Conservation (phyloP, 768 basidiomycete genomes). For the Lyophyllum shimeji region DNA sequence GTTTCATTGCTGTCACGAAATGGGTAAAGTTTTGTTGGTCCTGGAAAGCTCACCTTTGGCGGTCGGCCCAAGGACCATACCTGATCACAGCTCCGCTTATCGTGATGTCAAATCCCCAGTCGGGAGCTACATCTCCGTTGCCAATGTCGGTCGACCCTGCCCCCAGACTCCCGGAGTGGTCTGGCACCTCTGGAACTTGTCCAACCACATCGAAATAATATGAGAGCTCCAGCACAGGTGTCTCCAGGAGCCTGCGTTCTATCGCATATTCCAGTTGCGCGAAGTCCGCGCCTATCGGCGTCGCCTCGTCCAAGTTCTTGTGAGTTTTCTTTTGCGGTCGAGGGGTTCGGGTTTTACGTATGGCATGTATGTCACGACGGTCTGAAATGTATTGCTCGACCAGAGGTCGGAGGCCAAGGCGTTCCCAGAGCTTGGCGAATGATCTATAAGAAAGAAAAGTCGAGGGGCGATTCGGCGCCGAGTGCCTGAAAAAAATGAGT, state of each 20-base stretch:
- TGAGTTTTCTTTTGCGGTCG: slow-evolving; percentile 23
- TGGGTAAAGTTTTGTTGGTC: neutral
- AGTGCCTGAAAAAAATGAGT: slow-evolving; percentile 24
- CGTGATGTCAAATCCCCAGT: slow-evolving; percentile 90
- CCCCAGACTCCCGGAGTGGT: slow-evolving; percentile 25
- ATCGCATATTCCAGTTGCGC: slow-evolving; percentile 79
- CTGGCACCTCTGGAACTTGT: slow-evolving; percentile 51
- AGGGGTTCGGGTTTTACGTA: slow-evolving; percentile 17
- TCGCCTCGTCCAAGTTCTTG: slow-evolving; percentile 50
- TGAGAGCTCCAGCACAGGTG: slow-evolving; percentile 71
- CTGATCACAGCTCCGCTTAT: slow-evolving; percentile 73
- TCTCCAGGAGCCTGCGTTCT: slow-evolving; percentile 79
- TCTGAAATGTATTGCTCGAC: slow-evolving; percentile 34
- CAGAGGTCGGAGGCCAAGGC: slow-evolving; percentile 43
- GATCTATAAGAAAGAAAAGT: slow-evolving; percentile 37
- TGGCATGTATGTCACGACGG: slow-evolving; percentile 28
- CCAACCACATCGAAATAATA: slow-evolving; percentile 90
- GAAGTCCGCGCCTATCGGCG: slow-evolving; percentile 55
- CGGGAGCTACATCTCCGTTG: slow-evolving; percentile 84
- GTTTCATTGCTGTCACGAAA: slow-evolving; percentile 24
- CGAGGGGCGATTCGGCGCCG: slow-evolving; percentile 27
- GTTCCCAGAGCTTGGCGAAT: slow-evolving; percentile 56
- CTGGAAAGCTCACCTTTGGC: slow-evolving; percentile 62
- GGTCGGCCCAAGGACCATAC: slow-evolving; percentile 97
- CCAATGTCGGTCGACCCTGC: slow-evolving; percentile 67